Base-by-base conservation (phyloP, 805 yeast species). In the Yamadazyma laniorum region DNA sequence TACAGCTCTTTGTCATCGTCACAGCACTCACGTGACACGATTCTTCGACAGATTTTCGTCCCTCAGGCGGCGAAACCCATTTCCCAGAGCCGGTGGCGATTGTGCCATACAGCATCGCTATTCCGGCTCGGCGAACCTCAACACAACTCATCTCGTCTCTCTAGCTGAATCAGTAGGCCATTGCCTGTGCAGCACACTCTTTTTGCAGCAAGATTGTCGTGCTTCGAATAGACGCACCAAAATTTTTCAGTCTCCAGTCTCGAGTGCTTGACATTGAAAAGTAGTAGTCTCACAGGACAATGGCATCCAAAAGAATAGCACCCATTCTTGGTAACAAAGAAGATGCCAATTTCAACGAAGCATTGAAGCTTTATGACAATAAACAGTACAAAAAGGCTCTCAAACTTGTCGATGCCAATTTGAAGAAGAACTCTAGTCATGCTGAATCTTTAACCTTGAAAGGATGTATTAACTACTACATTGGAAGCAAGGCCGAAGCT, bases 361-460 rank as follows among this genome's bases (percentile, higher is more conserved):
- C 96, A 1, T 71, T 93, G 52, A 79, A 79, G 50, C 72, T 85
- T 21, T 93, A 88, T 53, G 98, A 93, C 56, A 58, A 73, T 33
- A 88, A 86, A 58, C 89, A 88, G 59, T 90, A 90, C 69, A 86
- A 86, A 57, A 89, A 91, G 53, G 79, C 96, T 1, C 62, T 90
- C 51, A 85, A 85, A 56, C 56, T 80, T 19, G 75, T 87, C 29
- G 97, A 93, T 35, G 66, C 75, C 25, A 75, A 85, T 49, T 61
- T 91, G 52, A 86, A 87, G 67, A 87, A 85, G 53, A 79, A 80
- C 53, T 72, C 87, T 12, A 70, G 67, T 35, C 89, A 86, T 59
- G 82, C 89, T 18, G 95, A 87, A 53, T 79, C 95, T 3, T 64
- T 85, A 39, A 87, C 96, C 3, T 70, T 93, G 52, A 91, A 91